Evolutionary conservation across 176 grass and related monocot species (phyloP), one percentile per base, ranked within the genome.

Genomic region (Echinochloa phyllopogon): DNA sequence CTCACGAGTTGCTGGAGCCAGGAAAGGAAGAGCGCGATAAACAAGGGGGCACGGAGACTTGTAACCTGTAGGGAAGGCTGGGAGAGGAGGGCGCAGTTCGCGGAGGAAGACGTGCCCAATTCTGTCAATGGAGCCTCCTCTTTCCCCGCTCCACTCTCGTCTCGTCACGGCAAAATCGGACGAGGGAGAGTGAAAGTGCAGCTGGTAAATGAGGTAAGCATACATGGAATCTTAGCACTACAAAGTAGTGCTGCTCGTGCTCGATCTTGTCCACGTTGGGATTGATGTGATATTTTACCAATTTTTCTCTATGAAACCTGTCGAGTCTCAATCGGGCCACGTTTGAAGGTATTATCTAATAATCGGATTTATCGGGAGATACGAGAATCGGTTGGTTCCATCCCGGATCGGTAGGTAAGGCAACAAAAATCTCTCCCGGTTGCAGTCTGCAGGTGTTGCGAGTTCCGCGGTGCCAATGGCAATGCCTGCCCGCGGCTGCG

Each of bases 71-170:
- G 29, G 45, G 25, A 23, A 16, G 0, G 73, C 15, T 2, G 29
- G 53, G 8, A 3, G 74, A 67, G 29, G 33, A 3, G 61, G 14
- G 18, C 77, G 63, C 3, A 68, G 36, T 81, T 81, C 9, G 20
- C 48, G 78, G 63, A 47, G 47, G 78, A 25, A 69, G 78, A 41
- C 78, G 78, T 68, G 64, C 12, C 78, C 64, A 55, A 68, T 16
- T 67, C 68, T 80, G 6, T 67, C 47, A 23, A 23, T 0, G 45
- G 36, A 37, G 23, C 41, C 38, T 43, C 58, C 13, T 50, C 69
- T 17, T 58, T 1, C 75, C 57, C 7, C 21, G 39, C 38, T 65
- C 77, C 59, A 13, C 76, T 9, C 14, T 9, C 14, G 6, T 60
- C 7, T 51, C 25, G 17, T 49, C 10, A 20, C 60, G 60, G 27